phyloP scores from a whole-genome alignment of 2,329 filamentous ascomycete species.

The Xylogone sp. region DNA sequence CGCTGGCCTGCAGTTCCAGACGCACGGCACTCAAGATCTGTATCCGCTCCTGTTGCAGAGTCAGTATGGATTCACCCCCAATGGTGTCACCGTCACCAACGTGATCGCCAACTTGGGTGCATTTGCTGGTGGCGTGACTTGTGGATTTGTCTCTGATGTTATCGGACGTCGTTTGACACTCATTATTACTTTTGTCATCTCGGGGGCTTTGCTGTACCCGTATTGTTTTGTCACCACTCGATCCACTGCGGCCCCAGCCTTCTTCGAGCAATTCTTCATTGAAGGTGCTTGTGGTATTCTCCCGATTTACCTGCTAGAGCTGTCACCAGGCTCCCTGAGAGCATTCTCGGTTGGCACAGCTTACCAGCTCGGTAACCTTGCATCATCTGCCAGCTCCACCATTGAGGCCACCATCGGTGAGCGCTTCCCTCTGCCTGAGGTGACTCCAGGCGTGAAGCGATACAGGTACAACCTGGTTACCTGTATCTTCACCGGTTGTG shows the following conservation, averaged over 20 bases:
- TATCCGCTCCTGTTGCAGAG: slow-evolving; percentile 58
- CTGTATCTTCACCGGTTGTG: slow-evolving; percentile 86
- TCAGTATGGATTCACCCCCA: slow-evolving; percentile 37
- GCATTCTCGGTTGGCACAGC: slow-evolving; percentile 68
- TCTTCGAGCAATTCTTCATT: slow-evolving; percentile 79
- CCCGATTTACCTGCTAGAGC: slow-evolving; percentile 70
- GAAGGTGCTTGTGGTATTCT: slow-evolving; percentile 75
- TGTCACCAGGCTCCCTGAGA: slow-evolving; percentile 66
- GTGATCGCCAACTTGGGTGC: slow-evolving; percentile 71
- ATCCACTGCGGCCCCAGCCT: slow-evolving; percentile 71
- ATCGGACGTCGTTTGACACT: slow-evolving; percentile 68
- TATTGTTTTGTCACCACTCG: slow-evolving; percentile 67
- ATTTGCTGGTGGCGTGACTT: slow-evolving; percentile 60
- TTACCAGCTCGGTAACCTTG: slow-evolving; percentile 74
- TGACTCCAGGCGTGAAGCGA: slow-evolving; percentile 44
- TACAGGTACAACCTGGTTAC: slow-evolving; percentile 82
- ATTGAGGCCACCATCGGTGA: slow-evolving; percentile 76
- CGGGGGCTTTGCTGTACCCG: slow-evolving; percentile 69
- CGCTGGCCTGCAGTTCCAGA: slow-evolving; percentile 80
- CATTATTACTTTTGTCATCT: slow-evolving; percentile 54
- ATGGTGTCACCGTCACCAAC: slow-evolving; percentile 61
- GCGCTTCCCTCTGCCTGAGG: slow-evolving; percentile 65
- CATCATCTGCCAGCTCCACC: slow-evolving; percentile 68
- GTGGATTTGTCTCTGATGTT: slow-evolving; percentile 66
- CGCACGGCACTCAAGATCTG: slow-evolving; percentile 41